Base-by-base conservation (phyloP, 164 flowering plant genomes). In the Liriodendron chinense region DNA sequence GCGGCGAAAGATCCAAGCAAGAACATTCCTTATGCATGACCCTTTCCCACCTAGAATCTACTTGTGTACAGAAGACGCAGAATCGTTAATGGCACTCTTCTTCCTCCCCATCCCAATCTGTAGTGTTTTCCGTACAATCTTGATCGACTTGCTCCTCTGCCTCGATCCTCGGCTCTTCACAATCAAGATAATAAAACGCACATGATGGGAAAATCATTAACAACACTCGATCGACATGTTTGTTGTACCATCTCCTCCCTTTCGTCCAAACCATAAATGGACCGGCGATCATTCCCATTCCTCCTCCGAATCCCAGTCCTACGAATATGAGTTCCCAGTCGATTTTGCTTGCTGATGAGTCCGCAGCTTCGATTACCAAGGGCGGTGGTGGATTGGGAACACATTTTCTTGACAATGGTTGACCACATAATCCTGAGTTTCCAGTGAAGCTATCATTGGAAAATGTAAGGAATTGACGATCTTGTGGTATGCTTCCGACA, bases 61-160 rank as follows among this genome's bases (percentile, higher is more conserved):
- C 79, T 74, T 89, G 87, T 21, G 92, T 80, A 69, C 97, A 92
- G 71, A 85, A 87, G 48, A 92, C 83, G 74, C 97, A 92, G 65
- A 82, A 92, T 47, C 66, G 72, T 34, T 34, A 7, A 10, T 47
- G 53, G 43, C 63, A 69, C 23, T 63, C 50, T 48, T 65, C 73
- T 69, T 20, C 53, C 9, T 77, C 80, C 1, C 82, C 78, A 6
- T 16, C 69, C 1, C 1, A 2, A 26, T 73, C 78, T 53, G 57
- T 80, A 34, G 72, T 50, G 59, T 62, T 64, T 1, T 82, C 84
- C 9, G 70, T 74, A 16, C 70, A 65, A 70, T 79, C 84, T 65
- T 74, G 69, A 65, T 69, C 84, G 8, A 24, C n/a, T 14, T 10
- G 47, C 43, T 85, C 87, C 62, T 81, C 86, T 5, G 74, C 75